Evolutionary conservation across 2,329 filamentous ascomycete genomes (phyloP).

Genomic region (Westerdykella aurantiaca): DNA sequence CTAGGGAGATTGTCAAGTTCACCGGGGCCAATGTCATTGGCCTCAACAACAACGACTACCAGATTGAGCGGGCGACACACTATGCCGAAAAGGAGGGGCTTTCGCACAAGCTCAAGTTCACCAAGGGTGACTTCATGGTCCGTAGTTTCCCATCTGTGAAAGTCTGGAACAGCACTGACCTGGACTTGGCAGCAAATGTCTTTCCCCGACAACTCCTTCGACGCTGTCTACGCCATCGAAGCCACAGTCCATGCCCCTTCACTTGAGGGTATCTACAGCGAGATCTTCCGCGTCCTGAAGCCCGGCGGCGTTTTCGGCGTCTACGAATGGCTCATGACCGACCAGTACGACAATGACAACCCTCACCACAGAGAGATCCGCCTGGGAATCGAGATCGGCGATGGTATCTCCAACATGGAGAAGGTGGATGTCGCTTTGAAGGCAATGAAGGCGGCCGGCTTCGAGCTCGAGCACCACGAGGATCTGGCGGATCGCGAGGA

Average conservation of each 20-base stretch:
- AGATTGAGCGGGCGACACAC: slow-evolving; percentile 84
- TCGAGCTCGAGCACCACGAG: slow-evolving; percentile 75
- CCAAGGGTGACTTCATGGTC: slow-evolving; percentile 96
- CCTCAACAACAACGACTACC: slow-evolving; percentile 99
- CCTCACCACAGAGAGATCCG: slow-evolving; percentile 81
- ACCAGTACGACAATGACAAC: slow-evolving; percentile 86
- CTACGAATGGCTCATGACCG: slow-evolving; percentile 99
- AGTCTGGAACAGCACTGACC: slow-evolving; percentile 6
- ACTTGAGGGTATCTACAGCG: slow-evolving; percentile 84
- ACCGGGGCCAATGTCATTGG: slow-evolving; percentile 82
- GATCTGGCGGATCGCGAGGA: slow-evolving; percentile 75
- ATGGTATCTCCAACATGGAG: slow-evolving; percentile 98
- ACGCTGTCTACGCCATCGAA: slow-evolving; percentile 95
- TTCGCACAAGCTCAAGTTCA: slow-evolving; percentile 71
- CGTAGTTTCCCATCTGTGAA: slow-evolving; percentile 5
- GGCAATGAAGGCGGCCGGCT: slow-evolving; percentile 83
- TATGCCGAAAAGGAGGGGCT: slow-evolving; percentile 81
- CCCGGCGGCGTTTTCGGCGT: slow-evolving; percentile 93
- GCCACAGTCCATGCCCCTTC: slow-evolving; percentile 91
- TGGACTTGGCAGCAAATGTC: slow-evolving; percentile 66
- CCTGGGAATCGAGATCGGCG: slow-evolving; percentile 88
- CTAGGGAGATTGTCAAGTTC: slow-evolving; percentile 94
- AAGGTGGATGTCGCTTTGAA: slow-evolving; percentile 71
- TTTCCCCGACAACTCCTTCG: slow-evolving; percentile 86
- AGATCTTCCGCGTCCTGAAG: slow-evolving; percentile 94